A percentile compares a stretch with the other conserved stretches of the same genome.
phyloP scores from a whole-genome alignment of 495 filamentous ascomycete species.

The Gamarada debralockiae region DNA sequence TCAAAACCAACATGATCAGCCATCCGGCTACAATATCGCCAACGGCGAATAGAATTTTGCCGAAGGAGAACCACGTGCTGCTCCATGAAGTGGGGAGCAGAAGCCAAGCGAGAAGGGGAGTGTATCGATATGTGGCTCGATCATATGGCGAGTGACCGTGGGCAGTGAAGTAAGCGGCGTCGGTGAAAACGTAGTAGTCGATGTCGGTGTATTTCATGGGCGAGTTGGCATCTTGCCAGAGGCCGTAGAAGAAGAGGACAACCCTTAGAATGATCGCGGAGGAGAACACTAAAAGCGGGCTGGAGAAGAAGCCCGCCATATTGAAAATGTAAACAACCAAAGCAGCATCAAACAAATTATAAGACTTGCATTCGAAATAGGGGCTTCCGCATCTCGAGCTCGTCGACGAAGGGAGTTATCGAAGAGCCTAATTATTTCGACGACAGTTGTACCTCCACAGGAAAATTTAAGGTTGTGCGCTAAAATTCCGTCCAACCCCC shows the following conservation, averaged over 20 bases:
- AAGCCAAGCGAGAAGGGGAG: slow-evolving; percentile 86
- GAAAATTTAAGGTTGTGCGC: no score
- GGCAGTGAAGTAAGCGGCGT: slow-evolving; percentile 78
- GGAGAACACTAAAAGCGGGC: slow-evolving; percentile 49
- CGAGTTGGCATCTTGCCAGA: slow-evolving; percentile 86
- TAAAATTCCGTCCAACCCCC: no score
- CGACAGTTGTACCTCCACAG: no score
- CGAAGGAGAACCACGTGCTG: slow-evolving; percentile 69
- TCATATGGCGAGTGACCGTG: slow-evolving; percentile 65
- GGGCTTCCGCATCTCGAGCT: no score
- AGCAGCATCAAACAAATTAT: no score
- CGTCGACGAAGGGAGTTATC: no score
- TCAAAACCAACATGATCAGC: slow-evolving; percentile 68
- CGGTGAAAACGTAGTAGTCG: slow-evolving; percentile 99
- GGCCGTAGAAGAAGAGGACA: slow-evolving; percentile 76
- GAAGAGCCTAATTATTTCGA: no score
- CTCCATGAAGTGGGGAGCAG: slow-evolving; percentile 74
- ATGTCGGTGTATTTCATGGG: slow-evolving; percentile 97
- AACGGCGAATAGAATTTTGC: slow-evolving; percentile 81
- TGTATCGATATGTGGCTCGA: slow-evolving; percentile 95
- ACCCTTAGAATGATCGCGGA: slow-evolving; percentile 64
- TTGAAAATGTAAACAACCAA: slow-evolving; percentile 25
- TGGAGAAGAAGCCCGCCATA: slow-evolving; percentile 20
- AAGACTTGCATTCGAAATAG: no score
- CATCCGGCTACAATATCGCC: slow-evolving; percentile 85